These are phyloP conservation scores for Collybia sordida DNA, from an alignment of 768 basidiomycete species.

Conservation along the genomic window DNA sequence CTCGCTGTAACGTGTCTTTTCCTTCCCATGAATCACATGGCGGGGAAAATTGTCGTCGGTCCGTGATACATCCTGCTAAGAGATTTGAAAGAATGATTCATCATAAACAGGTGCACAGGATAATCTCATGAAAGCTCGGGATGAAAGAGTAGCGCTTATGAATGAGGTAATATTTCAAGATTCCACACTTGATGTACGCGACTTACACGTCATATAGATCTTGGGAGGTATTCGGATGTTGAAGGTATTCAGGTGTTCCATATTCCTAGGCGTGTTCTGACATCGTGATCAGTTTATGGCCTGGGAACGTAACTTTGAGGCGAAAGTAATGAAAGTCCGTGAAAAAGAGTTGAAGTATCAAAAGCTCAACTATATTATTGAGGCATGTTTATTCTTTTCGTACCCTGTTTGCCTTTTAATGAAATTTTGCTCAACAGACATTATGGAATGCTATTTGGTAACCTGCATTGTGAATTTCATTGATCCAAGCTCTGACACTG, in stretches of 20 bases:
- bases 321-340: constrained; percentile 66
- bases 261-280: not conserved
- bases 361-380: constrained; percentile 82
- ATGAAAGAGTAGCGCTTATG: constrained; percentile 89
- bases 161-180: constrained; percentile 49
- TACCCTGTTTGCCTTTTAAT: not conserved
- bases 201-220: constrained; percentile 43
- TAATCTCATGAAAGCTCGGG: constrained; percentile 89
- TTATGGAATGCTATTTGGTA: constrained; percentile 51
- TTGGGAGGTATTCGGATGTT: constrained; percentile 90
- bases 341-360: constrained; percentile 83
- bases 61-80: constrained; percentile 1
- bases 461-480: not conserved
- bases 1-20: constrained; percentile 72
- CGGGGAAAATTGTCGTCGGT: constrained; percentile 72
- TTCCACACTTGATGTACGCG: not conserved
- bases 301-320: constrained; percentile 88
- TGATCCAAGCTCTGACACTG: constrained; percentile 2
- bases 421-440: constrained; percentile 22
- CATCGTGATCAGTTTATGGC: constrained; percentile 76
- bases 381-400: constrained; percentile 45
- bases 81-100: not conserved
- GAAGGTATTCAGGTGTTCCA: constrained; percentile 40
- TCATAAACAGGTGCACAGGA: constrained; percentile 56
- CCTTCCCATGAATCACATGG: constrained; percentile 79